phyloP scores from a whole-genome alignment of 495 filamentous ascomycete genomes.

The Penicillium roqueforti region DNA sequence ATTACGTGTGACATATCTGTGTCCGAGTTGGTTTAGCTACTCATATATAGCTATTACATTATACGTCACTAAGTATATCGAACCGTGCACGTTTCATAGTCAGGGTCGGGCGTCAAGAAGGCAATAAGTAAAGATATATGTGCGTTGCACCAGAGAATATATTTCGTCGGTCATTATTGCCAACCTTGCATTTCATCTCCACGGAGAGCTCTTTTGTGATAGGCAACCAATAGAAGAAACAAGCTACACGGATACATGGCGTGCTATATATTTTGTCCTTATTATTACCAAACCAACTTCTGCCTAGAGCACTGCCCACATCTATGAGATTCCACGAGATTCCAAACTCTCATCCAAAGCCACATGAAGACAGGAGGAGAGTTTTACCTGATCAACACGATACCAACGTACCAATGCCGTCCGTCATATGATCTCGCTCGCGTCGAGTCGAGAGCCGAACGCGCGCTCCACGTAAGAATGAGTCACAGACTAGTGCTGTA shows the following conservation, averaged over 20 bases:
- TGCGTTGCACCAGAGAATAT: too few relatives aligned
- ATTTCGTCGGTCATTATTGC: too few relatives aligned
- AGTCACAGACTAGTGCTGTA: slow-evolving; percentile 4
- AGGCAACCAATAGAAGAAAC: too few relatives aligned
- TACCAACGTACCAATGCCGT: neutral
- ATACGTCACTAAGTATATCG: too few relatives aligned
- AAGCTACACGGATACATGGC: neutral
- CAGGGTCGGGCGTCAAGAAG: too few relatives aligned
- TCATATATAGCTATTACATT: too few relatives aligned
- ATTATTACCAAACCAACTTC: neutral
- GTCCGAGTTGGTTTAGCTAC: too few relatives aligned
- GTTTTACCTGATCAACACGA: neutral
- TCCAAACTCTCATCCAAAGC: neutral
- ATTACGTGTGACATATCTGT: too few relatives aligned
- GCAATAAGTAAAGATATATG: too few relatives aligned
- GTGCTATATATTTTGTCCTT: neutral
- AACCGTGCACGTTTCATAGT: too few relatives aligned
- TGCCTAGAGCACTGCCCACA: neutral
- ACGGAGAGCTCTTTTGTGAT: too few relatives aligned
- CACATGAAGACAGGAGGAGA: neutral
- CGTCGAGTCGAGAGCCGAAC: neutral
- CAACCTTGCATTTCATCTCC: too few relatives aligned
- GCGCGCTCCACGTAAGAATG: slow-evolving; percentile 2
- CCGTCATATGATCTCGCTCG: slow-evolving; percentile 3
- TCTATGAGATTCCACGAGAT: neutral